Percentiles rank a stretch among this genome's conserved stretches.
These are phyloP conservation scores for Phytophthora niederhauseri DNA, from an alignment of 352 stramenopile genomes.

Conservation along the genomic window DNA sequence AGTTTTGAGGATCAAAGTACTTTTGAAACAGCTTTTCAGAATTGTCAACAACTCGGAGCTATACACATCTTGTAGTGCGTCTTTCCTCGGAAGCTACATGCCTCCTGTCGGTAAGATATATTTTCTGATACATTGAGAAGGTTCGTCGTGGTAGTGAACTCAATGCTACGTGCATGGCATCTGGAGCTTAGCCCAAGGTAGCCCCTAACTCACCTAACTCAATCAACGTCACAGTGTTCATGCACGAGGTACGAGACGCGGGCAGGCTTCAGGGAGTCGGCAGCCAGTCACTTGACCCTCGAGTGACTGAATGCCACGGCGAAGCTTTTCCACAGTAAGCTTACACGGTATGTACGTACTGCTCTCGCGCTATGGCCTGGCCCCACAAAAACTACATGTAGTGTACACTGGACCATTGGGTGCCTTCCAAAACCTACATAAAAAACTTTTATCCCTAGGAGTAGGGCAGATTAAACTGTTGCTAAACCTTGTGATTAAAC, in stretches of 20 bases:
- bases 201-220: too few relatives aligned
- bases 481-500: too few relatives aligned
- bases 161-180: neutral
- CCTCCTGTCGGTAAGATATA: neutral
- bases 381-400: too few relatives aligned
- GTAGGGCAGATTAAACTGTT: too few relatives aligned
- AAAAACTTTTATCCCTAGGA: too few relatives aligned
- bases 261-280: neutral
- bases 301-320: too few relatives aligned
- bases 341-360: too few relatives aligned
- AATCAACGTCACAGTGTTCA: too few relatives aligned
- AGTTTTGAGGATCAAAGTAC: neutral
- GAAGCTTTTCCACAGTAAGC: neutral
- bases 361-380: neutral
- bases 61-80: too few relatives aligned
- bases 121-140: neutral
- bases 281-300: neutral
- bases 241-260: neutral
- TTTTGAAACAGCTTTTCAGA: neutral
- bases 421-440: too few relatives aligned
- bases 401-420: neutral
- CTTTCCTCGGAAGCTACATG: too few relatives aligned
- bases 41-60: too few relatives aligned
- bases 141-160: neutral
- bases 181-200: neutral